Evolutionary conservation across 805 yeast species (phyloP), one percentile per base, ranked within the genome.

Genomic region (Pichia exigua): DNA sequence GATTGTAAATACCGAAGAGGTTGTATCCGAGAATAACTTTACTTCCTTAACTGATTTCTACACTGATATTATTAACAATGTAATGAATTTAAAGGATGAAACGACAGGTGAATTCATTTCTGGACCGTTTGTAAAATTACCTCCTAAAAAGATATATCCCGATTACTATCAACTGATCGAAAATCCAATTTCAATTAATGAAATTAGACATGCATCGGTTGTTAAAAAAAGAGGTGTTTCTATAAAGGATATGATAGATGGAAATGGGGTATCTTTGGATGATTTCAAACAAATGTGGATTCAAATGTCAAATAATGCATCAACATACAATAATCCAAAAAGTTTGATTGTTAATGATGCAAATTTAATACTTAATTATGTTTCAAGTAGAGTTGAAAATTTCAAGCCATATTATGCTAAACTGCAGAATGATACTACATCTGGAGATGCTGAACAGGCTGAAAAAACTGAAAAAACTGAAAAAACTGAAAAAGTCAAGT

Each of bases 311-410:
- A 71, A 75, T 47, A 89, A 90, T 63, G 95, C 96, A 24, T 67
- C 71, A 48, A 71, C 79, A 1, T 89, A 82, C 64, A 89, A 90
- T 61, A 90, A 84, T 61, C 75, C 77, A 35, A 76, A 74, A 17
- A 72, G 81, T 54, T 72, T 81, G 62, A 83, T 89, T 47, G 92
- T 85, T 1, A 73, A 72, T 43, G 87, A 85, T 63, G 83, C 95
- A 2, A 63, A 67, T 13, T 73, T 71, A 49, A 76, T 88, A 47
- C 72, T 71, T 46, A 75, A 78, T 20, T 79, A 75, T 59, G 87
- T 84, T 15, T 67, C 73, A 46, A 74, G 75, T 27, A 79, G 77
- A 58, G 71, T 74, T 3, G 62, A 69, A 30, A 72, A 74, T 49
- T 71, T 52, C 32, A 69, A 69, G 20, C 27, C 27, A 10, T 45